Evolutionary conservation across 2,329 filamentous ascomycete genomes (phyloP).

Genomic region (Ophiostoma australiae): DNA sequence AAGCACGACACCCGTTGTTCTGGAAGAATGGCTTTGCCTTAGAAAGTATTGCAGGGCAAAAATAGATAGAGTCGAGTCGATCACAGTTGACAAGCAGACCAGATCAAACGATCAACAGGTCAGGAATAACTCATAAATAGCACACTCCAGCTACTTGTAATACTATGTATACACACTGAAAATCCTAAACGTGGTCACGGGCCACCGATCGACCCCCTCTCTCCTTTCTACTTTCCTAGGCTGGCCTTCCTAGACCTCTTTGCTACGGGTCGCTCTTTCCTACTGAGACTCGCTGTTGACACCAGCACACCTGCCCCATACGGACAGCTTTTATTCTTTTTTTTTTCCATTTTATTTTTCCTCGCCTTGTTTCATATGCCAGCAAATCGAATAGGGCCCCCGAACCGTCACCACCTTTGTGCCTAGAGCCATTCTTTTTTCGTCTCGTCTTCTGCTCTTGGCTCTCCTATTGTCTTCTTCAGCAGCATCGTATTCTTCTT

Average conservation of each 20-base stretch:
- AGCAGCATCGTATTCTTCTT: constrained; percentile 14
- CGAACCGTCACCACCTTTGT: constrained; percentile 18
- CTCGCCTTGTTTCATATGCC: constrained; percentile 38
- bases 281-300: neutral
- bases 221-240: constrained; percentile 29
- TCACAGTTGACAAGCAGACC: neutral
- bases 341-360: constrained; percentile 21
- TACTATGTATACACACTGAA: constrained; percentile 19
- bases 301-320: constrained; percentile 3
- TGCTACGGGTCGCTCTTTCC: neutral
- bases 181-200: constrained; percentile 39
- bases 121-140: neutral
- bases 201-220: constrained; percentile 34
- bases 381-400: constrained; percentile 27
- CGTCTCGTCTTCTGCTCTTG: neutral
- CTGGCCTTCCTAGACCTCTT: neutral
- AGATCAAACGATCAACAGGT: neutral
- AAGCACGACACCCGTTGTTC: constrained; percentile 16
- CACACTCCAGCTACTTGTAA: too few relatives aligned
- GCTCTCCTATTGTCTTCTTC: constrained; percentile 25
- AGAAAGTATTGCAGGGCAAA: neutral
- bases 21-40: constrained; percentile 14
- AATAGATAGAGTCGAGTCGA: neutral
- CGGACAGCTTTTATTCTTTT: constrained; percentile 12
- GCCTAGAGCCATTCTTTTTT: constrained; percentile 15